Conservation (phyloP, 148 eudicot species). For the Nepenthes gracilis region DNA sequence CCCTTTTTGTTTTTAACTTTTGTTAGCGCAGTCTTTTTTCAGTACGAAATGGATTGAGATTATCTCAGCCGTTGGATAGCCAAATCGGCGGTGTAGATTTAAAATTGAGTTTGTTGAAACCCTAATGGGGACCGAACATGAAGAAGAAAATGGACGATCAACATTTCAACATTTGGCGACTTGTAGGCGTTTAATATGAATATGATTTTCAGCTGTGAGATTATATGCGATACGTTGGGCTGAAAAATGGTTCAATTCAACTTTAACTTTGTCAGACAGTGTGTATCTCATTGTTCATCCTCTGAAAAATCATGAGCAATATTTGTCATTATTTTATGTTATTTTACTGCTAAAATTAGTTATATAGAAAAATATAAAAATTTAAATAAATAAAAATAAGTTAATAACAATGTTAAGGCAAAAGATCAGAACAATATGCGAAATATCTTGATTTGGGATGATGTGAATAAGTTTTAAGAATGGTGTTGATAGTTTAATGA, state of each 20-base stretch:
- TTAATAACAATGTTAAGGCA: too few species aligned
- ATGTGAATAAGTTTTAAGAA: too few species aligned
- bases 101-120: not conserved
- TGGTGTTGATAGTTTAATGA: too few species aligned
- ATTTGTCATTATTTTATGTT: too few species aligned
- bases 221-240: not conserved
- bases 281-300: too few species aligned
- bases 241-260: not conserved
- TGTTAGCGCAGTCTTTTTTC: not conserved
- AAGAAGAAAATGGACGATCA: not conserved
- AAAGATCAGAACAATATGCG: too few species aligned
- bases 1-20: not conserved
- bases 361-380: too few species aligned
- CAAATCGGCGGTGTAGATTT: slow-evolving; percentile 7
- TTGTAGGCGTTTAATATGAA: not conserved
- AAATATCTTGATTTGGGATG: too few species aligned
- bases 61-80: slow-evolving; percentile 9
- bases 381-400: too few species aligned
- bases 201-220: not conserved
- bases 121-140: not conserved
- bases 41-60: slow-evolving; percentile 1
- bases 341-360: too few species aligned
- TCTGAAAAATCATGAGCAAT: too few species aligned
- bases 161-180: not conserved
- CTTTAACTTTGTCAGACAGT: too few species aligned